Evolutionary conservation across 352 stramenopile genomes (phyloP), one percentile per base, ranked within the genome.

Genomic region (Globisporangium lucens): DNA sequence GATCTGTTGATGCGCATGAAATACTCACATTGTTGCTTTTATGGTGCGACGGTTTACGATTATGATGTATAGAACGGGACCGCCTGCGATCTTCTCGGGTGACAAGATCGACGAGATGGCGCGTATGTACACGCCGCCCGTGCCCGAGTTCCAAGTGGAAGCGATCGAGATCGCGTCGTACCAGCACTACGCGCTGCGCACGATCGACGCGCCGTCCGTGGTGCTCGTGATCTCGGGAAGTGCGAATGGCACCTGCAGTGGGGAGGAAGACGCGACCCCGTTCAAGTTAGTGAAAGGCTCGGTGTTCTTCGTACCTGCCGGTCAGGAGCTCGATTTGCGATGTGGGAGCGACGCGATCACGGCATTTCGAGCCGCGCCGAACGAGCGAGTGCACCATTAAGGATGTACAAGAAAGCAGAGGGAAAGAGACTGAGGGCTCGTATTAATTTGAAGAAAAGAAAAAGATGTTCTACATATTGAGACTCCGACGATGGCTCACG

Each of bases 71-170:
- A 85, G 79, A 73, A 90, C 69, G 71, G 82, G 56, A 67, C 75
- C 33, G 74, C 80, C 73, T 71, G 82, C 68, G 72, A 87, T 87
- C 71, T 75, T 83, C 12, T 74, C 75, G 13, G 76, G 77, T 10
- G 83, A 88, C 61, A 73, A 73, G 10, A 43, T 87, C 22, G 77
- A 95, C 68, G 73, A 77, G 7, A 68, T 82, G 41, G 75, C 89
- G 61, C 87, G 94, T 30, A 71, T 95, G 61, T 98, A 98, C 75
- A 89, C 84, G 38, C 87, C 94, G 1, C 94, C 94, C 3, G 91
- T 95, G 33, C 89, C 87, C 1, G 94, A 98, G 69, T 98, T 98
- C 68, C 88, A 98, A 73, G 90, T 98, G 0, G 87, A 94, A 63
- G 75, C 72, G 4, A 65, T 92, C 12, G 69, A 81, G 12, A 47